A percentile compares a stretch with the other conserved stretches of the same genome.
Conservation (phyloP, 495 filamentous ascomycete genomes). For the Hypoxylon crocopeplum region DNA sequence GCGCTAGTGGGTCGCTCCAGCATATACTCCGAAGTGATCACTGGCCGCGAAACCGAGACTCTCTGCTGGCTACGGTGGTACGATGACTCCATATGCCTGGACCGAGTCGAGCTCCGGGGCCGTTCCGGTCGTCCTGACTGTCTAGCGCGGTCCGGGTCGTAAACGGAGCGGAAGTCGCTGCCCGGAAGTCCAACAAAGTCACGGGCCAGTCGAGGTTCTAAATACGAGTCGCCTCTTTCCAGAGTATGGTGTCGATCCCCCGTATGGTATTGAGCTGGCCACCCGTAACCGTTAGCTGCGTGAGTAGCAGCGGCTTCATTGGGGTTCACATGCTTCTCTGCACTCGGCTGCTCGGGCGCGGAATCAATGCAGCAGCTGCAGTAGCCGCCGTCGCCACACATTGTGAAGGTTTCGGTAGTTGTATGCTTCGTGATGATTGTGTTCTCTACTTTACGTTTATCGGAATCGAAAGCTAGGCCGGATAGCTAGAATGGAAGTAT, state of each 20-base stretch:
- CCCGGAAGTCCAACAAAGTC: slow-evolving; percentile 16
- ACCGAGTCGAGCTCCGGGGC: too few species aligned
- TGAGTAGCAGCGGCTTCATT: slow-evolving; percentile 2
- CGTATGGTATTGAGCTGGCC: neutral
- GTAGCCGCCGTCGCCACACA: slow-evolving; percentile 9
- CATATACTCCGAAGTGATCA: neutral
- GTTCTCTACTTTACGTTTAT: neutral
- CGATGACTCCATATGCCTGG: too few species aligned
- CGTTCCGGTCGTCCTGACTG: too few species aligned
- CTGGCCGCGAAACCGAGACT: neutral
- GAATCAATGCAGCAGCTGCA: slow-evolving; percentile 5
- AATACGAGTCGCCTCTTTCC: slow-evolving; percentile 8
- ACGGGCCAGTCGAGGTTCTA: slow-evolving; percentile 12
- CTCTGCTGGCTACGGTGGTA: neutral
- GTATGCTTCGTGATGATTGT: neutral
- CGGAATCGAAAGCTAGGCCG: slow-evolving; percentile 7
- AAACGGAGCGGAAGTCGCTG: slow-evolving; percentile 9
- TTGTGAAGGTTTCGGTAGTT: neutral
- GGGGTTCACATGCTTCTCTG: neutral
- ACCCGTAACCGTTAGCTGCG: slow-evolving; percentile 22
- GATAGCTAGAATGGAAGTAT: slow-evolving; percentile 7
- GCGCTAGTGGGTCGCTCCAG: neutral
- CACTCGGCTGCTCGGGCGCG: neutral
- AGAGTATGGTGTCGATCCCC: neutral
- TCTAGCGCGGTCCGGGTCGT: slow-evolving; percentile 22